phyloP scores from a whole-genome alignment of 495 filamentous ascomycete species.

The Amphirosellinia nigrospora region DNA sequence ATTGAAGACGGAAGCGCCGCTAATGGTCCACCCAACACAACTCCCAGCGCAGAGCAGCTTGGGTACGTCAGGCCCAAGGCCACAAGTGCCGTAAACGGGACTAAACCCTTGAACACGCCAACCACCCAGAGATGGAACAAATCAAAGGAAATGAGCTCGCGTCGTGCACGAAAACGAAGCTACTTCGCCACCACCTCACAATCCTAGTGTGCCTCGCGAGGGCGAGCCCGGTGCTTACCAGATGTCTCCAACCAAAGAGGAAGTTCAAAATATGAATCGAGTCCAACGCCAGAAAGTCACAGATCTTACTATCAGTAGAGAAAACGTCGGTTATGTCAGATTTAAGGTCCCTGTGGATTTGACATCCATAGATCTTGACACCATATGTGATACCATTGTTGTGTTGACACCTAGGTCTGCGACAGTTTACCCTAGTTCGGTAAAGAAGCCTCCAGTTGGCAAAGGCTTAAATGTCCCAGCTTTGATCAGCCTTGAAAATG shows the following conservation, averaged over 20 bases:
- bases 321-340: constrained; percentile 75
- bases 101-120: constrained; percentile 48
- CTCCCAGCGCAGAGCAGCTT: constrained; percentile 65
- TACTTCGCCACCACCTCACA: constrained; percentile 39
- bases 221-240: constrained; percentile 78
- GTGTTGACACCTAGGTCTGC: constrained; percentile 73
- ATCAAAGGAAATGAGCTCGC: constrained; percentile 78
- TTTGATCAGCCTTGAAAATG: constrained; percentile 81
- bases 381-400: constrained; percentile 74
- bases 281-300: constrained; percentile 72
- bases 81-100: constrained; percentile 58
- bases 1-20: constrained; percentile 47
- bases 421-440: constrained; percentile 81
- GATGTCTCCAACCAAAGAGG: constrained; percentile 74
- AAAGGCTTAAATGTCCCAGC: constrained; percentile 92
- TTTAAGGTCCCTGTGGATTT: constrained; percentile 87
- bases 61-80: constrained; percentile 66
- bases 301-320: constrained; percentile 80
- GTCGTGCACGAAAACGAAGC: constrained; percentile 75
- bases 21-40: constrained; percentile 51
- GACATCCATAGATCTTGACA: constrained; percentile 70
- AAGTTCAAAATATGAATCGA: constrained; percentile 75
- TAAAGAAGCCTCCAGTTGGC: constrained; percentile 78
- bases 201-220: constrained; percentile 46
- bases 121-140: constrained; percentile 72